Evolutionary conservation across 2,329 filamentous ascomycete species (phyloP).

Genomic region (Talaromyces albobiverticillius): DNA sequence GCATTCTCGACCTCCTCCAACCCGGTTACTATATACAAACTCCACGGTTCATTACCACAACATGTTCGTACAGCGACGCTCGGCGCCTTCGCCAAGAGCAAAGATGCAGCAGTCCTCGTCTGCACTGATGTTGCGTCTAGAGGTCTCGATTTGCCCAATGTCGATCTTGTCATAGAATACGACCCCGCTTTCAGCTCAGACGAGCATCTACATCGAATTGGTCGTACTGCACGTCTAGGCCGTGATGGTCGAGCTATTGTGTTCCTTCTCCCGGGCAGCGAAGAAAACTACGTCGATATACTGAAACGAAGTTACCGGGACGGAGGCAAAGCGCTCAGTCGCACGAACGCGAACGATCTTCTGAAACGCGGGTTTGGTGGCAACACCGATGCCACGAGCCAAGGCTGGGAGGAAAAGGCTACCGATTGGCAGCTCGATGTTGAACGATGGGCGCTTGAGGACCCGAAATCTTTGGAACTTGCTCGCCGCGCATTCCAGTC

Average conservation of each 20-base stretch:
- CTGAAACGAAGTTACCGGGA: conserved; percentile 69
- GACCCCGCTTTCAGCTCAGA: conserved; percentile 91
- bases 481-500: conserved; percentile 85
- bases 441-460: conserved; percentile 64
- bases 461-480: conserved; percentile 70
- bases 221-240: conserved; percentile 89
- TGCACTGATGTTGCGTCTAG: conserved; percentile 95
- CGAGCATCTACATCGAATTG: conserved; percentile 92
- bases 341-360: conserved; percentile 63
- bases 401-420: conserved; percentile 62
- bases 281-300: conserved; percentile 84
- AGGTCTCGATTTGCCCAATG: conserved; percentile 90
- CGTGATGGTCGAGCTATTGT: conserved; percentile 81
- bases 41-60: conserved; percentile 90
- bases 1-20: conserved; percentile 75
- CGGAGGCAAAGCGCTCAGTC: conserved; percentile 60
- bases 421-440: conserved; percentile 66
- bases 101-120: conserved; percentile 75
- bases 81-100: conserved; percentile 70
- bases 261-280: conserved; percentile 84
- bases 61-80: conserved; percentile 83
- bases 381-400: conserved; percentile 37
- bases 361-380: conserved; percentile 63
- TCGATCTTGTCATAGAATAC: conserved; percentile 93
- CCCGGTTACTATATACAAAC: conserved; percentile 73